Conservation (phyloP, 495 filamentous ascomycete species). For the Cenococcum geophilum region DNA sequence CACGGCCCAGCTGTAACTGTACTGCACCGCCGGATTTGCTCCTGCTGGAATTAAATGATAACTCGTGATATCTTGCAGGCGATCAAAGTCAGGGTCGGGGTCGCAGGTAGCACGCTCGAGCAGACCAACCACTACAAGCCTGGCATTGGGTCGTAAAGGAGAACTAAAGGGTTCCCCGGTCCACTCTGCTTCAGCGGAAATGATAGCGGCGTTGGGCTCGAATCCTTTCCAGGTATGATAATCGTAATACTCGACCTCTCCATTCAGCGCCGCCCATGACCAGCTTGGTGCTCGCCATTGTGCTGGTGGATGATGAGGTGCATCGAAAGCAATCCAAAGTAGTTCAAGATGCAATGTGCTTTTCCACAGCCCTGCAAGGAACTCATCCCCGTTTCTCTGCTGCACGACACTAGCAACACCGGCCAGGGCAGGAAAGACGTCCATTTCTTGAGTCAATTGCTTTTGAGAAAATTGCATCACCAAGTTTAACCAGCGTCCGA, state of each 20-base stretch:
- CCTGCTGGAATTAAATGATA: background rate
- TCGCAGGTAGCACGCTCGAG: background rate
- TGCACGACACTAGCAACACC: background rate
- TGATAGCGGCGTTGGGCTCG: background rate
- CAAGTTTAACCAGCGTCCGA: background rate
- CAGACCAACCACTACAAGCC: background rate
- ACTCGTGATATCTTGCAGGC: background rate
- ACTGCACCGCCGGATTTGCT: background rate
- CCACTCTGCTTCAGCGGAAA: background rate
- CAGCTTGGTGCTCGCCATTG: constrained; percentile 1
- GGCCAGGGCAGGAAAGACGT: background rate
- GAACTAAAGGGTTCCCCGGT: background rate
- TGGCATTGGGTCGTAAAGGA: background rate
- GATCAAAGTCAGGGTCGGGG: background rate
- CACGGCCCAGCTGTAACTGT: background rate
- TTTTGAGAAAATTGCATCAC: constrained; percentile 3
- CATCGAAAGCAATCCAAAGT: constrained; percentile 1
- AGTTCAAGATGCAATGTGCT: background rate
- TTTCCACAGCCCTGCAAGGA: background rate
- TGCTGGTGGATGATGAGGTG: background rate
- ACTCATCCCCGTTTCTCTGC: background rate
- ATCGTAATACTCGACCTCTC: constrained; percentile 2
- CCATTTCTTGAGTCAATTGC: constrained; percentile 1
- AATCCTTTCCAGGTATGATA: background rate
- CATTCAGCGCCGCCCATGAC: constrained; percentile 1